phyloP scores from a whole-genome alignment of 2,329 filamentous ascomycete species.

The Clonostachys sp. region DNA sequence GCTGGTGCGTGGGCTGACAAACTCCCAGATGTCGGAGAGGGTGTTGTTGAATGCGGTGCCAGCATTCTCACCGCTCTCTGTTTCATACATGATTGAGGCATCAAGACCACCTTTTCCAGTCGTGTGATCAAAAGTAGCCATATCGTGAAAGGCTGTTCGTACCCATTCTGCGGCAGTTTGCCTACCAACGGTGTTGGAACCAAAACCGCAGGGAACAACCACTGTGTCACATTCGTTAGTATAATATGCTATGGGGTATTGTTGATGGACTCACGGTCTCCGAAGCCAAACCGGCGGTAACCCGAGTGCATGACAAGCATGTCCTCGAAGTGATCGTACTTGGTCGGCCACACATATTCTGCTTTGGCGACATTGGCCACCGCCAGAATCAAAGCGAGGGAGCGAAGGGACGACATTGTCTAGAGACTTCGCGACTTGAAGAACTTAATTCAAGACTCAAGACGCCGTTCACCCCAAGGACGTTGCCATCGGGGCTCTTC shows the following conservation, averaged over 20 bases:
- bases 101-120: constrained; percentile 19
- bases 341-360: constrained; percentile 9
- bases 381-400: too few relatives aligned
- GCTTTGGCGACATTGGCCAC: not conserved
- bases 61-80: constrained; percentile 17
- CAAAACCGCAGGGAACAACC: constrained; percentile 9
- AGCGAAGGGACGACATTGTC: too few relatives aligned
- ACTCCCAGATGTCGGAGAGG: constrained; percentile 14
- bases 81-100: constrained; percentile 21
- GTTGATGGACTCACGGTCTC: constrained; percentile 7
- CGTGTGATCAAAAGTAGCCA: constrained; percentile 15
- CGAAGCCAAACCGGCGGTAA: constrained; percentile 10
- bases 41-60: constrained; percentile 22
- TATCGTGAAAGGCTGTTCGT: constrained; percentile 22
- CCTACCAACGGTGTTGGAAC: constrained; percentile 11
- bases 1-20: constrained; percentile 9
- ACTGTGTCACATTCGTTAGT: constrained; percentile 1
- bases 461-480: too few relatives aligned
- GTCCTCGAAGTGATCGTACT: constrained; percentile 12
- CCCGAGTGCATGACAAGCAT: constrained; percentile 10
- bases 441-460: too few relatives aligned
- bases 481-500: too few relatives aligned
- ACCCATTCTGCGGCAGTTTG: constrained; percentile 22
- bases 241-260: not conserved
- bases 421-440: too few relatives aligned